Conservation (phyloP, 202 grass and related monocot genomes). For the Hordeum pubiflorum region DNA sequence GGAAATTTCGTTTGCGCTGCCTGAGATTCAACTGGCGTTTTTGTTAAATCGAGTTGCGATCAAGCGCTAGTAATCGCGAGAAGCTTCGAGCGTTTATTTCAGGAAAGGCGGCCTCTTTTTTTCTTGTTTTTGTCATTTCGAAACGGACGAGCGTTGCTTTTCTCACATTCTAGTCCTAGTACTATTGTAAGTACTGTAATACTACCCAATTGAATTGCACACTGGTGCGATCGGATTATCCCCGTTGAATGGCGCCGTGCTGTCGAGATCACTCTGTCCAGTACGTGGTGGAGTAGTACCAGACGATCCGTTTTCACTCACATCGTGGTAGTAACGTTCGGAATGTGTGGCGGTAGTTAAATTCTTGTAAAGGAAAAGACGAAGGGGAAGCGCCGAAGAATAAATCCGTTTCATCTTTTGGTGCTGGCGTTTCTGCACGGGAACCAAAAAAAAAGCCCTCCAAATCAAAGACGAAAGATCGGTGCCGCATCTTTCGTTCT, state of each 20-base stretch:
- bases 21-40: too few relatives aligned
- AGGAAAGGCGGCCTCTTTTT: not conserved
- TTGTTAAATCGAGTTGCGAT: too few relatives aligned
- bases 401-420: not conserved
- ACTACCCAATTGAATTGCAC: not conserved
- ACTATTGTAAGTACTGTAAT: too few relatives aligned
- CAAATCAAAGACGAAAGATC: not conserved
- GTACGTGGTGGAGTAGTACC: not conserved
- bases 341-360: not conserved
- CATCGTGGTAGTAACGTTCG: not conserved
- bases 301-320: not conserved
- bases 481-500: not conserved
- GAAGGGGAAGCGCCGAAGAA: not conserved
- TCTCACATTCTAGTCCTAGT: not conserved
- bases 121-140: not conserved
- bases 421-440: not conserved
- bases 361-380: not conserved
- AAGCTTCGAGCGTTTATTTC: not conserved
- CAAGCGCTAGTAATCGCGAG: not conserved
- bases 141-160: conserved; percentile 1
- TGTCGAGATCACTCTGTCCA: not conserved
- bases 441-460: not conserved
- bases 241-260: not conserved
- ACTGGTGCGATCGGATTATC: not conserved
- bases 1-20: too few relatives aligned